Evolutionary conservation across 495 filamentous ascomycete species (phyloP), one percentile per base, ranked within the genome.

Genomic region (Annulohypoxylon maeteangense): DNA sequence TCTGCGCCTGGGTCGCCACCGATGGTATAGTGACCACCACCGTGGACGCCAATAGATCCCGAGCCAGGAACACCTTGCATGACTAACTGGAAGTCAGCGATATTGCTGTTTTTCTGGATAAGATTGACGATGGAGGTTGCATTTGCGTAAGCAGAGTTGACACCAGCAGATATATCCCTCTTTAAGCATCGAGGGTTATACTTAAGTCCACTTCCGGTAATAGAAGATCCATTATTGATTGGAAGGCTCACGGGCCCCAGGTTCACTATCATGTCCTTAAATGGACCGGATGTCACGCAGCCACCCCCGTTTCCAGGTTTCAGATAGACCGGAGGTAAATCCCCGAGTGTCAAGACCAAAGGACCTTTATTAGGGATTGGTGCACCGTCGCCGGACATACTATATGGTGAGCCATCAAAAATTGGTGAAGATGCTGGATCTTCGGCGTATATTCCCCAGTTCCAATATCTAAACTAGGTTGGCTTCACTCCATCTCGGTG

Each of bases 181-280:
- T 79, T 84, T 54, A 93, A 77, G 67, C 91, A 92, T 57, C 90
- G 87, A 1, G 87, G 89, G 78, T 90, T 90, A 74, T 82, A 74
- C n/a, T 69, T 71, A 0, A 72, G 62, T 14, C 69, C 74, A 8
- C 64, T 53, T 12, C 70, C 76, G 2, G 65, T 59, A 0, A 74
- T 32, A 23, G 75, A 70, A 7, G 78, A 74, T 22, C 65, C 66
- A 44, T 76, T 70, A 50, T 78, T 76, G 1, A 72, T 14, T 0
- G 74, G 75, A 40, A 84, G 70, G 20, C 56, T 70, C 7, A 83
- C 82, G 0, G 88, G 88, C 5, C 88, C 88, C 10, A 90, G 76
- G 70, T 85, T 86, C 48, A 87, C 75, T 0, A 74, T 32, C 70
- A 84, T 82, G 74, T 81, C 74, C 27, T 78, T 79, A 75, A 92